Evolutionary conservation across 768 basidiomycete genomes (phyloP), one percentile per base, ranked within the genome.

Genomic region (Sutorius australiensis): DNA sequence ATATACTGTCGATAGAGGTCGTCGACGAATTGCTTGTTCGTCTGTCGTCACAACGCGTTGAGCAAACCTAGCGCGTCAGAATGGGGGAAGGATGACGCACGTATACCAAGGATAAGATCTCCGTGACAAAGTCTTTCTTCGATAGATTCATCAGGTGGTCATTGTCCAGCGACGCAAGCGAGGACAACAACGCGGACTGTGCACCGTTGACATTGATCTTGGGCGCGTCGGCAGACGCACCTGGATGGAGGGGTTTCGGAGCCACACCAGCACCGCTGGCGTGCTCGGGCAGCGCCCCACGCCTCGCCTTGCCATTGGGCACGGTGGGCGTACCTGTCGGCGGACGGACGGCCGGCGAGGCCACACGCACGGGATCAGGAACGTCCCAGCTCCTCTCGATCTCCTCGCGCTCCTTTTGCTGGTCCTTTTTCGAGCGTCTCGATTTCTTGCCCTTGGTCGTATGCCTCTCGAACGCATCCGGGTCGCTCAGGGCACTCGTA

Each of bases 401-500:
- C 54, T 78, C 77, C 50, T 77, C 70, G 19, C 74, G 57, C 65
- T 71, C 62, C 72, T 73, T 63, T 62, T 70, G 53, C 45, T 65
- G 51, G 60, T 80, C 66, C 61, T 59, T 74, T 66, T 62, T 74
- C 14, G 55, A 57, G 21, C 56, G 61, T 45, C 51, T 65, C 17
- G 57, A 14, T 51, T 61, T 64, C 56, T 59, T 66, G 19, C 60
- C 57, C 19, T 67, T 69, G 56, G 59, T 55, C 38, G 51, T 46
- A 16, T 62, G 53, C 69, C 55, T 53, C 68, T 75, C 61, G 60
- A 86, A 87, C 10, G 78, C 77, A 44, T 77, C 78, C 2, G 81
- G 80, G 58, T 89, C 83, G 63, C 86, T 87, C 61, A 90, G 66
- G 19, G 84, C 82, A 52, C 85, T 83, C 39, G 79, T 89, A 50